A percentile compares a stretch with the other conserved stretches of the same genome.
phyloP scores from a whole-genome alignment of 129 eudicot genomes.

The Escallonia herrerae region DNA sequence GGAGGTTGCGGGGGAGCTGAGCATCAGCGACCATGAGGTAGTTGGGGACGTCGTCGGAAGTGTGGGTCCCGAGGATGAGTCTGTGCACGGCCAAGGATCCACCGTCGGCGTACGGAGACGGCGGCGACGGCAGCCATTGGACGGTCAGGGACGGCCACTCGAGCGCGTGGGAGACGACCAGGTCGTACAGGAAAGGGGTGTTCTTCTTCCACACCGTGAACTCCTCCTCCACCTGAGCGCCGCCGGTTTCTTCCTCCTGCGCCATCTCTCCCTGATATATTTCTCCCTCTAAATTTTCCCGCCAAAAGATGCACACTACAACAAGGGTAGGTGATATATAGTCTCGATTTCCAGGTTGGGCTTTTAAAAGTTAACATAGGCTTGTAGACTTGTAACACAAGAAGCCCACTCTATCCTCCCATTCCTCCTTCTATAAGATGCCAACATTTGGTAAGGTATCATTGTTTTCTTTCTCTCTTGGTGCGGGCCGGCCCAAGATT shows the following conservation, averaged over 20 bases:
- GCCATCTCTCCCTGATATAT: slow-evolving; percentile 21
- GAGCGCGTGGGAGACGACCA: slow-evolving; percentile 66
- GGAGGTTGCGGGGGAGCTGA: slow-evolving; percentile 52
- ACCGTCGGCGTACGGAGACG: slow-evolving; percentile 42
- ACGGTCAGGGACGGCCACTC: slow-evolving; percentile 99
- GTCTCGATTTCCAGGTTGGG: no score
- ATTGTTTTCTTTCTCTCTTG: no score
- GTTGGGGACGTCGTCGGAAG: slow-evolving; percentile 75
- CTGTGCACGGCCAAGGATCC: slow-evolving; percentile 49
- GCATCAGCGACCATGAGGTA: slow-evolving; percentile 76
- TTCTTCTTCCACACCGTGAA: slow-evolving; percentile 83
- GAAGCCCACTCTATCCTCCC: no score
- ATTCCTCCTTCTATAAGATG: no score
- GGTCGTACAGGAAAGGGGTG: slow-evolving; percentile 79
- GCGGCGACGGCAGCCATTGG: slow-evolving; percentile 76
- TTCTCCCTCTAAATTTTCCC: slow-evolving; percentile 28
- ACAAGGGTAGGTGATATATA: no score
- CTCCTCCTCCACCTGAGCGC: slow-evolving; percentile 61
- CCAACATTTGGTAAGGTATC: no score
- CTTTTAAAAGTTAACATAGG: no score
- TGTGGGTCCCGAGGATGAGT: slow-evolving; percentile 88
- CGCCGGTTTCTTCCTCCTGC: slow-evolving; percentile 36
- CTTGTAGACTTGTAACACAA: no score
- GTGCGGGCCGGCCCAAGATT: no score
- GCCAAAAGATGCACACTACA: slow-evolving; percentile 11